Evolutionary conservation across 1,284 basidiomycete genomes (phyloP).

Genomic region (Apiotrichum sp.): DNA sequence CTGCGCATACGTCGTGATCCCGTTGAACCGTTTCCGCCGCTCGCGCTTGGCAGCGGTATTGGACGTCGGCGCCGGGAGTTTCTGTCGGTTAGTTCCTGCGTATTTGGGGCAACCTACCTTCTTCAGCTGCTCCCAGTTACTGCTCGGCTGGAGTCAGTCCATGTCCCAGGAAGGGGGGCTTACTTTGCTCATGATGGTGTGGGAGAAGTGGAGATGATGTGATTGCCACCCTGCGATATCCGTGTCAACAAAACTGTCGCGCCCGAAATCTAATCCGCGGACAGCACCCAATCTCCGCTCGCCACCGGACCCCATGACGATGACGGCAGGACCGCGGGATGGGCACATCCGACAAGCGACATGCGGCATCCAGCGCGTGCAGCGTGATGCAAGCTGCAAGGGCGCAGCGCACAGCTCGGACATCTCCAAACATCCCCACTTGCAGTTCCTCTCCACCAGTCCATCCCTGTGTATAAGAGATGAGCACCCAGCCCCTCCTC

Average conservation of each 20-base stretch:
- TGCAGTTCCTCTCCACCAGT: too few species aligned
- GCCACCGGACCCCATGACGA: too few species aligned
- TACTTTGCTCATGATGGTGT: not conserved
- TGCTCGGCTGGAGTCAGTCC: conserved; percentile 13
- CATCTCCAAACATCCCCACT: too few species aligned
- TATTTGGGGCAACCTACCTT: conserved; percentile 4
- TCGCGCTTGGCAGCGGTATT: not conserved
- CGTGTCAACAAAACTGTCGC: not conserved
- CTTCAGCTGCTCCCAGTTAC: conserved; percentile 39
- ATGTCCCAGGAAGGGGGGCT: not conserved
- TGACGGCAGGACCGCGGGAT: too few species aligned
- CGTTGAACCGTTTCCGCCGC: not conserved
- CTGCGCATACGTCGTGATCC: conserved; percentile 1
- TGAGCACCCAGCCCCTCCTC: conserved; percentile 8
- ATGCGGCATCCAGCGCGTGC: too few species aligned
- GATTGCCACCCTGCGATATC: too few species aligned
- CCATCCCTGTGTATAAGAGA: not conserved
- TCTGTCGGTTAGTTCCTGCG: not conserved
- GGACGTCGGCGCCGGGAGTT: not conserved
- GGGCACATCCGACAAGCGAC: too few species aligned
- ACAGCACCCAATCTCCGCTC: not conserved
- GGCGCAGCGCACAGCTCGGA: too few species aligned
- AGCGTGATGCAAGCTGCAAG: too few species aligned
- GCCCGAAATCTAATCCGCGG: too few species aligned
- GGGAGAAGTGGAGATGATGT: not conserved